Conservation (phyloP, 2,329 filamentous ascomycete species). For the Penicillium sp. region DNA sequence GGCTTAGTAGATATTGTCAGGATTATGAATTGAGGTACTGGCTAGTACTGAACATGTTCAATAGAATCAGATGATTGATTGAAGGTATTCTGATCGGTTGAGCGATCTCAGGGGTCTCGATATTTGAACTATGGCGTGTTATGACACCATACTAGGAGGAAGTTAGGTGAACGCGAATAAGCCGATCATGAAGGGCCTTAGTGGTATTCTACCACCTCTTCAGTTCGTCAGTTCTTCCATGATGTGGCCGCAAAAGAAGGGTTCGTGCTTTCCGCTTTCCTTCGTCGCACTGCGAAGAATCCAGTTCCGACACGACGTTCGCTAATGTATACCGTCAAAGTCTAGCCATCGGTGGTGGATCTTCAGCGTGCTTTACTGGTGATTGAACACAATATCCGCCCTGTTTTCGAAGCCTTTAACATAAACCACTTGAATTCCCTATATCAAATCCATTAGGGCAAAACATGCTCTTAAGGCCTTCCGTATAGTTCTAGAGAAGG, state of each 20-base stretch:
- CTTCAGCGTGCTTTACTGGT: neutral
- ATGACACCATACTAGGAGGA: too few relatives aligned
- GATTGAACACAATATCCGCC: neutral
- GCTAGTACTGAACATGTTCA: too few relatives aligned
- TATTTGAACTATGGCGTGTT: too few relatives aligned
- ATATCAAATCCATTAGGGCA: neutral
- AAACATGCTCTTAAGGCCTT: conserved; percentile 1
- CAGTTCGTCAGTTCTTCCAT: too few relatives aligned
- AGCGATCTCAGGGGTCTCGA: too few relatives aligned
- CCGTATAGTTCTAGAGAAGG: neutral
- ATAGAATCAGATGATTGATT: too few relatives aligned
- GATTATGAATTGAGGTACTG: too few relatives aligned
- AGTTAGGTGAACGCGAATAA: too few relatives aligned
- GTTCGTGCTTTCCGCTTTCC: neutral
- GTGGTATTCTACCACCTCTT: too few relatives aligned
- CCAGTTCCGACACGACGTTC: neutral
- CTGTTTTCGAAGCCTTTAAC: neutral
- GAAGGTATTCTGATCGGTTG: too few relatives aligned
- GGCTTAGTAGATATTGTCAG: too few relatives aligned
- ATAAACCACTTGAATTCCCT: neutral
- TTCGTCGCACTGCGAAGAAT: neutral
- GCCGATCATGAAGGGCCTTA: too few relatives aligned
- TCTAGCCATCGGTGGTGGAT: conserved; percentile 1
- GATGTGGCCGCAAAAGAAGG: conserved; percentile 1
- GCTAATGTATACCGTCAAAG: neutral